These are phyloP conservation scores for Tetradesmus obliquus DNA, from an alignment of 139 green algal species.

Conservation along the genomic window DNA sequence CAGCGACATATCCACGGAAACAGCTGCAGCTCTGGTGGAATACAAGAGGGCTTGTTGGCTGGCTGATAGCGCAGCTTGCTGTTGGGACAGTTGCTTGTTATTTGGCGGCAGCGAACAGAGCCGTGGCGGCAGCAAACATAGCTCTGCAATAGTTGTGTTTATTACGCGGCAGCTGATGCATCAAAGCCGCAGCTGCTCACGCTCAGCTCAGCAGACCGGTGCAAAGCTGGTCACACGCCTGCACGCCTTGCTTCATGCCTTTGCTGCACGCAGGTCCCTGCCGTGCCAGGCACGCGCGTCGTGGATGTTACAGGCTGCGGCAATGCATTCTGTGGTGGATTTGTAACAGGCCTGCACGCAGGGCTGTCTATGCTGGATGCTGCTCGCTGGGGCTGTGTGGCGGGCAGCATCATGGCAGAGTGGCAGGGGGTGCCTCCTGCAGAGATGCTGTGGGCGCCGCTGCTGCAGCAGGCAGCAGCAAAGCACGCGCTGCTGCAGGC, in stretches of 20 bases:
- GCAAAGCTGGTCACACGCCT: background rate
- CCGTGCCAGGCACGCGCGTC: conserved; percentile 50
- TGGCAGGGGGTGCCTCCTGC: conserved; percentile 38
- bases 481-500: background rate
- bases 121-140: no score
- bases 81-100: no score
- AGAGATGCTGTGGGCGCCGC: background rate
- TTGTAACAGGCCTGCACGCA: conserved; percentile 55
- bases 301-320: conserved; percentile 72
- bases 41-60: no score
- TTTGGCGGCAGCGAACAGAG: no score
- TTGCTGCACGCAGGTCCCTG: conserved; percentile 43
- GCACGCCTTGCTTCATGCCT: background rate
- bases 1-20: no score
- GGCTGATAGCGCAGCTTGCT: no score
- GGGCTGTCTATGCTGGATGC: conserved; percentile 25
- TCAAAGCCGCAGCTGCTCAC: background rate
- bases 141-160: no score
- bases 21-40: no score
- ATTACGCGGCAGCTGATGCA: background rate
- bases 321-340: conserved; percentile 75
- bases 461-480: background rate
- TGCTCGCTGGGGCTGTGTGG: conserved; percentile 56
- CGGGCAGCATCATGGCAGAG: conserved; percentile 58
- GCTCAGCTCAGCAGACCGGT: background rate